Conservation (phyloP, 352 stramenopile species). For the Aphanomyces astaci region DNA sequence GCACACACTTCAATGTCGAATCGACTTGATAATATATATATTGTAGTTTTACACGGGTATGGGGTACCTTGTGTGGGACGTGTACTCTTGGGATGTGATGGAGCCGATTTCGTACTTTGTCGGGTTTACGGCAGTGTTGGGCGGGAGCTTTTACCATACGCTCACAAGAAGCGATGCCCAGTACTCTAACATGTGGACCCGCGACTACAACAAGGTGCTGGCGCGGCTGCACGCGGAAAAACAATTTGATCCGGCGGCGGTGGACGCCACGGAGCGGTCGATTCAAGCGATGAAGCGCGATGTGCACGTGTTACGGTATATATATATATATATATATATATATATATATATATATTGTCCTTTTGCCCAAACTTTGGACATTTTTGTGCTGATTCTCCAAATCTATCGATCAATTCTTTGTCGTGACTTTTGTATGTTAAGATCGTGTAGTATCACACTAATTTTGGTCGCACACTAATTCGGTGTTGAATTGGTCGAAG, state of each 20-base stretch:
- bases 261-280: constrained; percentile 35
- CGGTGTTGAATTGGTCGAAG: too few species aligned
- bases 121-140: constrained; percentile 74
- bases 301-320: constrained; percentile 42
- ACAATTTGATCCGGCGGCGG: constrained; percentile 39
- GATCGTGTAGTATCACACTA: too few species aligned
- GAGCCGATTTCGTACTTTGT: constrained; percentile 88
- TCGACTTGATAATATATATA: too few species aligned
- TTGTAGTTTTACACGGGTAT: constrained; percentile 60
- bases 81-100: constrained; percentile 87
- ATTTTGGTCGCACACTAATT: too few species aligned
- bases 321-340: neutral
- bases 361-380: too few species aligned
- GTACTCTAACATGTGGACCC: constrained; percentile 79
- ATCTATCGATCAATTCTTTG: too few species aligned
- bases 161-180: constrained; percentile 61
- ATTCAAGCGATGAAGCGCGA: constrained; percentile 57
- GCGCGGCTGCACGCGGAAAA: constrained; percentile 41
- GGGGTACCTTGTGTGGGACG: constrained; percentile 79
- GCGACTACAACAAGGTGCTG: constrained; percentile 47
- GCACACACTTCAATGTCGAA: too few species aligned
- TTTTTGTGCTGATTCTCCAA: too few species aligned
- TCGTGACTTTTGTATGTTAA: too few species aligned
- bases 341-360: too few species aligned
- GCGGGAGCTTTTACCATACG: constrained; percentile 72